phyloP scores from a whole-genome alignment of 148 eudicot species.

The Spergularia bocconei region DNA sequence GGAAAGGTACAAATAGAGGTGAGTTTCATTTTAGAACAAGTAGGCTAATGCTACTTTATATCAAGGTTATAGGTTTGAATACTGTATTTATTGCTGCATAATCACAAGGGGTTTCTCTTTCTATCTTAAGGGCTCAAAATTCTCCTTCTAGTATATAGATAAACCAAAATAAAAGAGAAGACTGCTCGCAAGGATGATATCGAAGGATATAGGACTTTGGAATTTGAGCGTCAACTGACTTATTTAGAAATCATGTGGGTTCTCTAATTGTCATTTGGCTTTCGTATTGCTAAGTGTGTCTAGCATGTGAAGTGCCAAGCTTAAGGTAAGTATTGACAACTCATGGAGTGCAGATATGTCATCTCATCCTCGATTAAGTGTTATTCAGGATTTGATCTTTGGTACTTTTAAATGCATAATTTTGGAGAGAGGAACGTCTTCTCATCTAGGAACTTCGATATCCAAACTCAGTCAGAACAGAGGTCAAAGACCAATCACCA shows the following conservation, averaged over 20 bases:
- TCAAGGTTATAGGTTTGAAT: neutral
- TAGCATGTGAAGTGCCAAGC: neutral
- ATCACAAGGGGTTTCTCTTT: neutral
- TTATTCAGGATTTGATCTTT: no score
- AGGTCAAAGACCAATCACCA: no score
- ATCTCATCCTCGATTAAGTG: no score
- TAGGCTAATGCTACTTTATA: neutral
- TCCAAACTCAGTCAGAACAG: no score
- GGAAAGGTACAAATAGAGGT: constrained; percentile 94
- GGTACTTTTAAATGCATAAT: no score
- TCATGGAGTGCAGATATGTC: no score
- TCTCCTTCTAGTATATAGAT: neutral
- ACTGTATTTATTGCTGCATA: neutral
- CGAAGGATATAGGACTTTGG: neutral
- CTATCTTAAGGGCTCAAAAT: neutral
- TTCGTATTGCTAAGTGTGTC: no score
- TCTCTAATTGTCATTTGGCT: neutral
- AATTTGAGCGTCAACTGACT: neutral
- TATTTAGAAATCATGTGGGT: neutral
- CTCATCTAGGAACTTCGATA: no score
- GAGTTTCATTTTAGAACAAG: constrained; percentile 28
- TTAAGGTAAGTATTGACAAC: no score
- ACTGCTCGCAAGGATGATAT: neutral
- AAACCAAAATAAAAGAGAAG: neutral
- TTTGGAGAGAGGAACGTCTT: no score